Conservation (phyloP, 2,329 filamentous ascomycete genomes). For the Colletotrichum zoysiae region DNA sequence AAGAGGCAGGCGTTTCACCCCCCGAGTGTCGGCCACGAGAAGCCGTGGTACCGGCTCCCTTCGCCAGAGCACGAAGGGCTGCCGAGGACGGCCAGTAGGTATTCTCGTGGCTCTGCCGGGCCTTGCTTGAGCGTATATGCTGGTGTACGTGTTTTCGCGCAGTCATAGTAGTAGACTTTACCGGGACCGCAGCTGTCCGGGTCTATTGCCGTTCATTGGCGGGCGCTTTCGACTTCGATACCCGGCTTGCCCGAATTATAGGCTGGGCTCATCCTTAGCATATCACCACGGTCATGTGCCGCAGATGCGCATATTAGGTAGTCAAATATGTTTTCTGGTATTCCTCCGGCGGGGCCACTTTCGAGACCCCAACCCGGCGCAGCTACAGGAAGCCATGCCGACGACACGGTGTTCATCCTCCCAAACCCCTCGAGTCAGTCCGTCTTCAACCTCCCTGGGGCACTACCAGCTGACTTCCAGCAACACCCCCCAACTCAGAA, state of each 20-base stretch:
- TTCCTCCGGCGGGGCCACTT: not conserved
- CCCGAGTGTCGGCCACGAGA: not conserved
- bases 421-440: conserved; percentile 5
- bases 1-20: not conserved
- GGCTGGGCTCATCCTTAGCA: not conserved
- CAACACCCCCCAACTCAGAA: conserved; percentile 20
- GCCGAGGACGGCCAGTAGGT: not conserved
- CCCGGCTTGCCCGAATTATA: not conserved
- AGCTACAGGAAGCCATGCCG: conserved; percentile 1
- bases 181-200: not conserved
- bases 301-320: not conserved
- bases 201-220: not conserved
- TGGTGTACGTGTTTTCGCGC: not conserved
- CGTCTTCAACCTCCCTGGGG: not conserved
- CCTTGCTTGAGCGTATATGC: not conserved
- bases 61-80: not conserved
- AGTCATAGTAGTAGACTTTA: too few relatives aligned
- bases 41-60: not conserved
- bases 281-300: not conserved
- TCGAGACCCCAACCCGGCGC: not conserved
- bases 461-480: not conserved
- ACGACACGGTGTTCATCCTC: not conserved
- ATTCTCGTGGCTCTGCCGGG: not conserved
- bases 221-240: not conserved
- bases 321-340: not conserved